A percentile compares a stretch with the other conserved stretches of the same genome.
Conservation (phyloP, 176 grass and related monocot species). For the Typha latifolia region DNA sequence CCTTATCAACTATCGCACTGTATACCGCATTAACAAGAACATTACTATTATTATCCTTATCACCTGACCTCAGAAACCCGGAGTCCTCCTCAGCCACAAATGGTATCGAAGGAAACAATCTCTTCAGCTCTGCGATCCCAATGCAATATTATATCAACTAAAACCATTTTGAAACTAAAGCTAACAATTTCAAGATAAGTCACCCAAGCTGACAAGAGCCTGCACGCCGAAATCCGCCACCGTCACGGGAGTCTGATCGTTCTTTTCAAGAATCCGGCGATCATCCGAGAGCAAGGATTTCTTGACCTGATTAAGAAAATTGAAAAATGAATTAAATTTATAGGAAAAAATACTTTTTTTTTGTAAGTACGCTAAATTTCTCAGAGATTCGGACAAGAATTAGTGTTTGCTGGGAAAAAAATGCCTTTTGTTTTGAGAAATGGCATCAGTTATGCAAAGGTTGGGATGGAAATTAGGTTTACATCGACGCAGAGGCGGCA, state of each 20-base stretch:
- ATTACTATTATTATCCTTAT: constrained; percentile 27
- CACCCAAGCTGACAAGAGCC: constrained; percentile 83
- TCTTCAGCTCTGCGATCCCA: constrained; percentile 55
- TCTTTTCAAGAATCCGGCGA: constrained; percentile 66
- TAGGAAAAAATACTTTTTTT: too few species aligned
- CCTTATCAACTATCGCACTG: constrained; percentile 42
- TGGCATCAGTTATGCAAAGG: background rate
- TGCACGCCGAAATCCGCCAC: constrained; percentile 90
- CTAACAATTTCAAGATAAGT: constrained; percentile 13
- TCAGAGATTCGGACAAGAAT: background rate
- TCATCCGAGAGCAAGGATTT: constrained; percentile 60
- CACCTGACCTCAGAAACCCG: constrained; percentile 35
- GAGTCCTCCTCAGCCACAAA: constrained; percentile 92
- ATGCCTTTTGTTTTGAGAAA: background rate
- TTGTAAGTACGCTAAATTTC: too few species aligned
- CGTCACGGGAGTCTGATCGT: constrained; percentile 67
- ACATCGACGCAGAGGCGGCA: constrained; percentile 79
- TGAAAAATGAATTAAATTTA: background rate
- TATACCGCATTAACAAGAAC: constrained; percentile 61
- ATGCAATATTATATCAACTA: background rate
- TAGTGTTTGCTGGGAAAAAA: background rate
- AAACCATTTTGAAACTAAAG: constrained; percentile 7
- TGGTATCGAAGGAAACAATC: constrained; percentile 70
- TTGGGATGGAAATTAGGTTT: constrained; percentile 15
- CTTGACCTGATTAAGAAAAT: constrained; percentile 58